Evolutionary conservation across 208 protist genomes (phyloP).

Genomic region (Crithidia expoeki): DNA sequence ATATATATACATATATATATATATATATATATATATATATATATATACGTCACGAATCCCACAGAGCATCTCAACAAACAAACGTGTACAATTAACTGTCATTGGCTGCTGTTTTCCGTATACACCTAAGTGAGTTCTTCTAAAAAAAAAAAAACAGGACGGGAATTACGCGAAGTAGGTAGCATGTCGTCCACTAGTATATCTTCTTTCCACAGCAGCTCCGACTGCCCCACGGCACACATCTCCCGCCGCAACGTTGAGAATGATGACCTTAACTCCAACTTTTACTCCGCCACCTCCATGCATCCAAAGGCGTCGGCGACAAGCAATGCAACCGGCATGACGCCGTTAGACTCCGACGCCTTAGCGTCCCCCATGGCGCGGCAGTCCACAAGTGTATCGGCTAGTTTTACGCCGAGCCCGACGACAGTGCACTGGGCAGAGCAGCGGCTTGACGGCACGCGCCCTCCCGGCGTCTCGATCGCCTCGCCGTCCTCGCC

Average conservation of each 20-base stretch:
- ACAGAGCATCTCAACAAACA: too few relatives aligned
- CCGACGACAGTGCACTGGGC: slow-evolving; percentile 2
- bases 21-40: too few relatives aligned
- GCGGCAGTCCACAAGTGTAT: slow-evolving; percentile 7
- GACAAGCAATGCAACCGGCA: not conserved
- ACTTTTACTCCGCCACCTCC: slow-evolving; percentile 8
- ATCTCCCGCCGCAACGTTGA: slow-evolving; percentile 10
- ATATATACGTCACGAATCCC: too few relatives aligned
- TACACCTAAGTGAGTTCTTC: too few relatives aligned
- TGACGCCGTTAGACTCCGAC: slow-evolving; percentile 20
- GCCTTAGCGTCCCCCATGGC: slow-evolving; percentile 23
- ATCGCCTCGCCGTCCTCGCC: not conserved
- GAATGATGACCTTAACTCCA: not conserved
- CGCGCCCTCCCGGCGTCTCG: slow-evolving; percentile 5
- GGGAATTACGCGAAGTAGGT: too few relatives aligned
- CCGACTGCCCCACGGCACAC: slow-evolving; percentile 28
- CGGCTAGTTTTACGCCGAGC: not conserved
- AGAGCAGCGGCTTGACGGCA: not conserved
- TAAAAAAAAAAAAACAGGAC: too few relatives aligned
- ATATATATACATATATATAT: too few relatives aligned
- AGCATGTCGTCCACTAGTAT: slow-evolving; percentile 33
- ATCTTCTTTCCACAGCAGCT: slow-evolving; percentile 58
- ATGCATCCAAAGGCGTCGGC: not conserved
- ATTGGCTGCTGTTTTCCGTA: too few relatives aligned
- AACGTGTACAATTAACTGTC: too few relatives aligned